Base-by-base conservation (phyloP, 805 yeast species). In the Teunomyces tritomae region DNA sequence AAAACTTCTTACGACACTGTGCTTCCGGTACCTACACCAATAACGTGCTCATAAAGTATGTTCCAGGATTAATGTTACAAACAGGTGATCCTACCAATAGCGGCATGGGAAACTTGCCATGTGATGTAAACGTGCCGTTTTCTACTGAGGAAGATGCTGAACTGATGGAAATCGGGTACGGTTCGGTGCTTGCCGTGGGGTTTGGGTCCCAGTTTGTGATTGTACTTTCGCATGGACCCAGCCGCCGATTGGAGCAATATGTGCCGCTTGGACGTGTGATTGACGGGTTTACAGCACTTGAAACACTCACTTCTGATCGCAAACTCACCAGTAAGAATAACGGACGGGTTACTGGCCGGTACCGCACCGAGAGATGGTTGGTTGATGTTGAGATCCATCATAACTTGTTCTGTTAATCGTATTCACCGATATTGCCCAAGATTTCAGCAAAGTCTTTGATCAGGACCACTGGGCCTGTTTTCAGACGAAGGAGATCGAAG, bases 371-470 rank as follows among this genome's bases (percentile, higher is more conserved):
- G 34, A 16, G 28, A 16, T 57, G 62, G 60, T 45, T 57, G 8
- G 27, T 46, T 9, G 13, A 24, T 5, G 55, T 51, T 3, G 51
- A 46, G 24, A 49, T 57, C 13, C 53, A 55, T 28, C 35, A 50
- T 29, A 58, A 58, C 33, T 55, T 57, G 10, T 56, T 49, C 44
- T 49, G 17, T 35, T 44, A 61, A 43, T 66, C 72, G 8, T 63
- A 57, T 47, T 72, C 75, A 5, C 76, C 77, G 9, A 73, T 48
- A 20, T 59, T 61, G 1, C 77, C 77, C 34, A 73, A 47, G 6
- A 73, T 67, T 47, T 68, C 73, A 1, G 74, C 77, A 58, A 73
- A 73, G 47, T 70, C 77, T 49, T 70, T 71, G 46, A 73, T 62
- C 4, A 55, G 48, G 7, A 73, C 62, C 35, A 55, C 57, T 8